Evolutionary conservation across 371 early-diverging fungal species (phyloP).

Genomic region (Sporodiniella umbellata): DNA sequence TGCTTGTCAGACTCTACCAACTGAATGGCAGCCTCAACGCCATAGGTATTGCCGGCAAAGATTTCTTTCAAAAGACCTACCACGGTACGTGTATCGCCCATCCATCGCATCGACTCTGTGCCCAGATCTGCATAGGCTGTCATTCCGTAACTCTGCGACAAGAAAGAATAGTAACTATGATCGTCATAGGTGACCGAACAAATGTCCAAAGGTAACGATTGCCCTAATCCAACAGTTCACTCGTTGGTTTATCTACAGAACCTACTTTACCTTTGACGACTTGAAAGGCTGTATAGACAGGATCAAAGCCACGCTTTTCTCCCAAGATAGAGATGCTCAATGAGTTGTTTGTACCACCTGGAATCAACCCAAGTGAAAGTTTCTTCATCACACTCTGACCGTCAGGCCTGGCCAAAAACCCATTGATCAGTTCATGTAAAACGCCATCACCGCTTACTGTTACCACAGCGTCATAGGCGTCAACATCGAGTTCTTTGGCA

Average conservation of each 20-base stretch:
- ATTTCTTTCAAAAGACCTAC: conserved; percentile 51
- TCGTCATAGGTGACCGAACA: conserved; percentile 59
- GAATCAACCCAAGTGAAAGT: conserved; percentile 65
- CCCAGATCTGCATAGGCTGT: conserved; percentile 62
- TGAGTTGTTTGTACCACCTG: conserved; percentile 62
- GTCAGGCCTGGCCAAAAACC: conserved; percentile 65
- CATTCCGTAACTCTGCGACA: conserved; percentile 63
- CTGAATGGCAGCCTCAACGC: conserved; percentile 44
- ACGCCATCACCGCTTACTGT: conserved; percentile 81
- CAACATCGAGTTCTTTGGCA: conserved; percentile 52
- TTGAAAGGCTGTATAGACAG: conserved; percentile 47
- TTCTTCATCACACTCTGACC: conserved; percentile 47
- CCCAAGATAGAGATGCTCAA: conserved; percentile 55
- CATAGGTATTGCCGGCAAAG: conserved; percentile 38
- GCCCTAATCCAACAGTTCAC: conserved; percentile 8
- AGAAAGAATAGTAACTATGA: conserved; percentile 53
- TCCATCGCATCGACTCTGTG: conserved; percentile 62
- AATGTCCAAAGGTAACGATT: conserved; percentile 51
- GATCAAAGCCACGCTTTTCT: conserved; percentile 48
- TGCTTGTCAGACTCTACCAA: conserved; percentile 46
- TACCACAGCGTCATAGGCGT: conserved; percentile 57
- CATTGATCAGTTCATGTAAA: conserved; percentile 77
- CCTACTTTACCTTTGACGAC: conserved; percentile 62
- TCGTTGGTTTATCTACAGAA: no score
- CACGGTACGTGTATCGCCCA: conserved; percentile 58